phyloP scores from a whole-genome alignment of 2,329 filamentous ascomycete genomes.

The Xylariaceae sp. region DNA sequence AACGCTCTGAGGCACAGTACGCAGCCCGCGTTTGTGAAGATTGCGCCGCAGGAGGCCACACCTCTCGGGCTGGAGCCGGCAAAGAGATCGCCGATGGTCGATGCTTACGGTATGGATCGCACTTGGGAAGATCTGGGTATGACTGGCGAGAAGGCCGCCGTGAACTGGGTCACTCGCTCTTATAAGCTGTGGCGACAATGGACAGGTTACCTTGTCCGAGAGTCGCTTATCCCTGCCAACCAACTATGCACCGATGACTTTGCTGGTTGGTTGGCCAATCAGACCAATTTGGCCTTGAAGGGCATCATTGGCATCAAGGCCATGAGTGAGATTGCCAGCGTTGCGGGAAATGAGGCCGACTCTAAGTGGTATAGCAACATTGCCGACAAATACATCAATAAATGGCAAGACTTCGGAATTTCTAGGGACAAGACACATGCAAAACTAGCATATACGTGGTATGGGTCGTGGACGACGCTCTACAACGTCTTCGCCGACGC shows the following conservation, averaged over 20 bases:
- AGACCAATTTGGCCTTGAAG: constrained; percentile 76
- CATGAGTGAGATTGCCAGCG: constrained; percentile 68
- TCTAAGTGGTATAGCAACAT: constrained; percentile 64
- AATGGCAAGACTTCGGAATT: constrained; percentile 73
- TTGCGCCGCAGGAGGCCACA: constrained; percentile 22
- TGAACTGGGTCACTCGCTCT: constrained; percentile 50
- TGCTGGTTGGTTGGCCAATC: constrained; percentile 72
- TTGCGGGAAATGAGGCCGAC: constrained; percentile 61
- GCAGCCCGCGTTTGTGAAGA: constrained; percentile 60
- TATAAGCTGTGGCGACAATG: constrained; percentile 76
- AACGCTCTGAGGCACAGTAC: constrained; percentile 71
- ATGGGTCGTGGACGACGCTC: constrained; percentile 79
- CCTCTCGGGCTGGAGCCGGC: constrained; percentile 17
- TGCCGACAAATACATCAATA: constrained; percentile 66
- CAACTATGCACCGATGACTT: constrained; percentile 81
- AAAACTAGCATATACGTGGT: constrained; percentile 80
- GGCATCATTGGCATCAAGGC: constrained; percentile 79
- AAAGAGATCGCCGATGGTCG: constrained; percentile 22
- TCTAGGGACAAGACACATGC: constrained; percentile 72
- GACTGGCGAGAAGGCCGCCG: constrained; percentile 48
- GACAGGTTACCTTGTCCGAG: constrained; percentile 73
- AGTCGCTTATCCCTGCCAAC: constrained; percentile 68
- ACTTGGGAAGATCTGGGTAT: constrained; percentile 55
- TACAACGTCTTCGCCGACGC: constrained; percentile 77
- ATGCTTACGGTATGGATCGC: constrained; percentile 57